A percentile compares a stretch with the other conserved stretches of the same genome.
phyloP scores from a whole-genome alignment of 2,329 filamentous ascomycete genomes.

The Aureobasidium sp. region DNA sequence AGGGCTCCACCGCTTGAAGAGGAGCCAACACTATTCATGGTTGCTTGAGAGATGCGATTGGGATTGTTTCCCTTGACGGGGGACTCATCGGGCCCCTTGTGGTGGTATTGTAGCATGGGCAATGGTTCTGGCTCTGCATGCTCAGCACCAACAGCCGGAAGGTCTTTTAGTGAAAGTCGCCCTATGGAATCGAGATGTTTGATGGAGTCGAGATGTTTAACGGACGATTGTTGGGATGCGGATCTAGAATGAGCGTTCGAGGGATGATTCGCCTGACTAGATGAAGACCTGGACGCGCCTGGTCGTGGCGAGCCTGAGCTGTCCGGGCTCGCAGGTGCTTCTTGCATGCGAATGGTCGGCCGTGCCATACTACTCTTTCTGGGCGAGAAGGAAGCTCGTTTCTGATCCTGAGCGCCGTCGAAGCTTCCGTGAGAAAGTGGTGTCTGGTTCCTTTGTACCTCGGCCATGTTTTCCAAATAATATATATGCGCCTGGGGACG shows the following conservation, averaged over 20 bases:
- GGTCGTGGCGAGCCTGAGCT: conserved; percentile 24
- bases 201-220: conserved; percentile 11
- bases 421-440: background rate
- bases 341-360: conserved; percentile 22
- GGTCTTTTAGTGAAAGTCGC: conserved; percentile 17
- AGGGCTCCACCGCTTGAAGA: conserved; percentile 20
- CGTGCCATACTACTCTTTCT: conserved; percentile 11
- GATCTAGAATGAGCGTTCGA: conserved; percentile 12
- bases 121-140: conserved; percentile 22
- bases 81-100: conserved; percentile 34
- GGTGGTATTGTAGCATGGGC: conserved; percentile 41
- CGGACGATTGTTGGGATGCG: conserved; percentile 10
- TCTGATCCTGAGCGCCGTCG: background rate
- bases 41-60: conserved; percentile 24
- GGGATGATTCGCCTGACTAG: conserved; percentile 15
- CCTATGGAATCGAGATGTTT: conserved; percentile 12
- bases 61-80: conserved; percentile 18
- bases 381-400: conserved; percentile 1
- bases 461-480: background rate
- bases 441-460: background rate
- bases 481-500: background rate
- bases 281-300: conserved; percentile 22
- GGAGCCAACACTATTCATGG: conserved; percentile 23
- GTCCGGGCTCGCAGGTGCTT: conserved; percentile 25
- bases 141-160: conserved; percentile 17